A percentile compares a stretch with the other conserved stretches of the same genome.
Evolutionary conservation across 139 green algal species (phyloP).

Genomic region (Ettlia oleoabundans): DNA sequence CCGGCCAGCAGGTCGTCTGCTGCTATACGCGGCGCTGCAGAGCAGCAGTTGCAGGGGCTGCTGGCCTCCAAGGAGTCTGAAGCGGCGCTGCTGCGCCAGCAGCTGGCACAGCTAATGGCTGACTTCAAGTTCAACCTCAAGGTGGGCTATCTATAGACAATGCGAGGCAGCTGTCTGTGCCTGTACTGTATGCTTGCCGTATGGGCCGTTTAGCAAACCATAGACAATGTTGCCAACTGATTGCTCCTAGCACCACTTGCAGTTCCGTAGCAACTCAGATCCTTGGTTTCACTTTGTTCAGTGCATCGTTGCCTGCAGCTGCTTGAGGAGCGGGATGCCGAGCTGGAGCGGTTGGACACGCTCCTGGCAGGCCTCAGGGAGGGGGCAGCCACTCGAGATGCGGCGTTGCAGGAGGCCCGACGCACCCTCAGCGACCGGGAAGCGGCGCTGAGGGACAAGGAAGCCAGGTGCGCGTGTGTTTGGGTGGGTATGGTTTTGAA

Average conservation of each 20-base stretch:
- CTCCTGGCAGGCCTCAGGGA: constrained; percentile 25
- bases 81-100: constrained; percentile 44
- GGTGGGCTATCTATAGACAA: too few species aligned
- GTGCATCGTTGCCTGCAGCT: constrained; percentile 1
- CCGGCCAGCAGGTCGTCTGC: background rate
- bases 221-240: too few species aligned
- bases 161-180: background rate
- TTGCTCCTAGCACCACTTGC: too few species aligned
- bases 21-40: background rate
- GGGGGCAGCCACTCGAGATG: constrained; percentile 2
- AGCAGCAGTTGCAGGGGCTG: constrained; percentile 3
- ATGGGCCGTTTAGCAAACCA: background rate
- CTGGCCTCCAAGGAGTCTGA: constrained; percentile 50
- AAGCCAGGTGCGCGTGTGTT: too few species aligned
- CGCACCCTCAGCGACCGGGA: constrained; percentile 5
- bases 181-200: background rate
- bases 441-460: constrained; percentile 30
- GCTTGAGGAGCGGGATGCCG: constrained; percentile 48
- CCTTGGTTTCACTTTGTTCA: background rate
- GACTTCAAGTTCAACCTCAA: constrained; percentile 59
- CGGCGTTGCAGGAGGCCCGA: constrained; percentile 8
- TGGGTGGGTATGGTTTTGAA: too few species aligned
- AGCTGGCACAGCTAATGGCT: constrained; percentile 53
- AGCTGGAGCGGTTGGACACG: constrained; percentile 46
- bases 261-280: too few species aligned